These are phyloP conservation scores for Zizania latifolia DNA, from an alignment of 176 grass and related monocot genomes.

Conservation along the genomic window DNA sequence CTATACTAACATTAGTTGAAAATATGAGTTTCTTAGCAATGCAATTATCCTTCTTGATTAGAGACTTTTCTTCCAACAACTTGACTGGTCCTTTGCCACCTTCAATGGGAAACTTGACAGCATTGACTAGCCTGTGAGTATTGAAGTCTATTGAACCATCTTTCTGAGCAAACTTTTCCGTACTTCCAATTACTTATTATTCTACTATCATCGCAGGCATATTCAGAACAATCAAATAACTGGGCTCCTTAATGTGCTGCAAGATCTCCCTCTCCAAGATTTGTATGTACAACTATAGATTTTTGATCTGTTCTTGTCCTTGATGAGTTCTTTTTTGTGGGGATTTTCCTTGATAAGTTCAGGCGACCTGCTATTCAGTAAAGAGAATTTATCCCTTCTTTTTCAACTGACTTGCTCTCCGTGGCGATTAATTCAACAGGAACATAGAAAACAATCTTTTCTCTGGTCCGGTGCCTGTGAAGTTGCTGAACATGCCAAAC, in stretches of 20 bases:
- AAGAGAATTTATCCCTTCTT: neutral
- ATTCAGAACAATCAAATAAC: slow-evolving; percentile 86
- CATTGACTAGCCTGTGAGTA: slow-evolving; percentile 87
- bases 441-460: slow-evolving; percentile 96
- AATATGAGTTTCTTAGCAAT: slow-evolving; percentile 22
- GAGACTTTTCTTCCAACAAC: slow-evolving; percentile 93
- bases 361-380: neutral
- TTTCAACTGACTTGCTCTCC: neutral
- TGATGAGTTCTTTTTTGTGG: no score
- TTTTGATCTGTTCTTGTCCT: slow-evolving; percentile 21
- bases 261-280: slow-evolving; percentile 87
- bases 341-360: neutral
- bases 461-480: slow-evolving; percentile 83
- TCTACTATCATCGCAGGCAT: slow-evolving; percentile 42
- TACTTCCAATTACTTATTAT: slow-evolving; percentile 13
- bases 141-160: slow-evolving; percentile 7
- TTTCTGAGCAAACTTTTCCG: neutral
- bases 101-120: slow-evolving; percentile 74
- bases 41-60: slow-evolving; percentile 35
- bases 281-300: slow-evolving; percentile 49
- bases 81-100: slow-evolving; percentile 66
- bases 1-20: neutral
- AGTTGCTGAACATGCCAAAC: slow-evolving; percentile 67
- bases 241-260: slow-evolving; percentile 73
- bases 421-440: slow-evolving; percentile 48